Base-by-base conservation (phyloP, 441 rosid genomes). In the Croton laevigatus region DNA sequence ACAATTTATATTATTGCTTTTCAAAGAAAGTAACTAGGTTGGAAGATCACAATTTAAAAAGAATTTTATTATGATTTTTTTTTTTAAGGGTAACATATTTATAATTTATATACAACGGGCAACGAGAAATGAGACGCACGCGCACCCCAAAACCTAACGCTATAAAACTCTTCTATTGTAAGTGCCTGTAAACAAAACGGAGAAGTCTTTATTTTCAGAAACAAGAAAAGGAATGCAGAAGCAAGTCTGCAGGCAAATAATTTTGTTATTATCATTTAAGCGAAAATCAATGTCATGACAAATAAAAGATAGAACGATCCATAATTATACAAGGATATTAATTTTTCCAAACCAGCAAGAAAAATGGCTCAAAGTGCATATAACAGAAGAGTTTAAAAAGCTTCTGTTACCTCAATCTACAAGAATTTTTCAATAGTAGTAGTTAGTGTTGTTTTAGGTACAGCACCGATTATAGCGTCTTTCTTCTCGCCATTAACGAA, bases 401-500 rank as follows among this genome's bases (percentile, higher is more conserved):
- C 14, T 40, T 72, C 14, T 1, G 37, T 19, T 3, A n/a, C 54
- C 34, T 46, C 10, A 45, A 44, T 52, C 71, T 80, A 75, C 77
- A 89, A 73, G 84, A 85, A 81, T 60, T 87, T 91, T 62, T 86
- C 84, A 16, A 89, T 85, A 78, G 70, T 81, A 10, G 82, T 53
- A n/a, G 76, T 78, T 34, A 89, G 80, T 20, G 88, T 88, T 23
- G 81, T 14, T 75, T 85, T 91, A 23, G 91, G 87, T 44, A 87
- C 91, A 0, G 91, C 89, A 19, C 97, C 97, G 1, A 87, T 72
- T 44, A 89, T 74, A 0, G 89, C 74, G 27, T 91, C 91, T 71
- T 86, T 88, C 85, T 86, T 89, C 81, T 88, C 90, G 0, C 93
- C 97, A 1, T 82, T 81, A 17, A 71, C 42, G 60, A 91, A 89